Evolutionary conservation across 129 eudicot genomes (phyloP), one percentile per base, ranked within the genome.

Genomic region (Glebionis coronaria): DNA sequence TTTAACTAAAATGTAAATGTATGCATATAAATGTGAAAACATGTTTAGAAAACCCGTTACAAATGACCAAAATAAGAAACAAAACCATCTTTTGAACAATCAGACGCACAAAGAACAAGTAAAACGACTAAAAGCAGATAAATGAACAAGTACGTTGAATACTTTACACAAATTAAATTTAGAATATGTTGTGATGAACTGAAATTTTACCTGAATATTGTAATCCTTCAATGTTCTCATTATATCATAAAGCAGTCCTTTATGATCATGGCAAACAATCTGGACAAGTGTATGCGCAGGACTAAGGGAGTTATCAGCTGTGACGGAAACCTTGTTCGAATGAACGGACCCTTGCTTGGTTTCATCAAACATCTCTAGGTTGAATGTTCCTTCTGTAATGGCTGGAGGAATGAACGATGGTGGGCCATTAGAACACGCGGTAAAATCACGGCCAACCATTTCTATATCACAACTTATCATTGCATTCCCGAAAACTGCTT

Each of bases 211-310:
- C 90, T 91, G 92, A 13, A 91, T 85, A 56, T 85, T 83, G 73
- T 72, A 85, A 62, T 91, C 95, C 70, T 91, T 91, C 19, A 83
- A 71, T 13, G 95, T 87, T 68, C 97, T 78, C 95, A 85, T 85
- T n/a, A 87, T 72, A 61, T 91, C 97, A 27, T 91, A 91, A 0
- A 91, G 72, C 50, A 91, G 87, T 61, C 93, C 95, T 78, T 84
- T 87, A 56, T 87, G 88, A 71, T 91, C 90, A 59, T 65, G 80
- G 63, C 97, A 87, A 75, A 83, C 72, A 21, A 91, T 87, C 71
- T 85, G 93, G 31, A 91, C 82, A 16, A 87, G 94, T 3, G 90
- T 88, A 67, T 88, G 97, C 58, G 85, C 84, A 16, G 97, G 97
- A 66, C 96, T 87, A 57, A 91, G 80, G 65, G 76, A 81, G 80